phyloP scores from a whole-genome alignment of 2,329 filamentous ascomycete genomes.

The Curvularia eragrostidis region DNA sequence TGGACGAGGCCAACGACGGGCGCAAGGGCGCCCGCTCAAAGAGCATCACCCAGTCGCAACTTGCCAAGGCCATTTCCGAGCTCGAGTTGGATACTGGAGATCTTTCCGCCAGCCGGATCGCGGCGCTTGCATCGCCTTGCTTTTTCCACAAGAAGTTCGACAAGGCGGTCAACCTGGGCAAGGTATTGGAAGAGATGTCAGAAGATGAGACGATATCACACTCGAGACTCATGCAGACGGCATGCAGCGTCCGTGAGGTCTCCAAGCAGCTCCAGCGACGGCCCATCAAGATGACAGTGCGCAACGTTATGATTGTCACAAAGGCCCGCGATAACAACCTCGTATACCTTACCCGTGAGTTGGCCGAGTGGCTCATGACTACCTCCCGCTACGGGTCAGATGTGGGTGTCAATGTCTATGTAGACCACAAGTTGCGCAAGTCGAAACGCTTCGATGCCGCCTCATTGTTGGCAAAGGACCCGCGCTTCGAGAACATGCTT shows the following conservation, averaged over 20 bases:
- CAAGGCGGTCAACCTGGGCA: slow-evolving; percentile 92
- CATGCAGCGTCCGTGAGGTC: slow-evolving; percentile 92
- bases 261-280: slow-evolving; percentile 92
- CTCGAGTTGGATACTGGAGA: slow-evolving; percentile 56
- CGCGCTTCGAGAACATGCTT: slow-evolving; percentile 81
- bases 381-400: slow-evolving; percentile 90
- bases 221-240: slow-evolving; percentile 91
- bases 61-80: slow-evolving; percentile 65
- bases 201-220: slow-evolving; percentile 90
- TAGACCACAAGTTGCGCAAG: slow-evolving; percentile 90
- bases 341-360: slow-evolving; percentile 84
- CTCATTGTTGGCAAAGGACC: slow-evolving; percentile 74
- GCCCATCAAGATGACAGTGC: slow-evolving; percentile 89
- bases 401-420: slow-evolving; percentile 94
- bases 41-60: slow-evolving; percentile 58
- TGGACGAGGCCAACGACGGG: slow-evolving; percentile 44
- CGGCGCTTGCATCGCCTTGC: slow-evolving; percentile 85
- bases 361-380: slow-evolving; percentile 84
- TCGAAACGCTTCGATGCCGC: slow-evolving; percentile 86
- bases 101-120: slow-evolving; percentile 57
- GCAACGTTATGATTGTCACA: slow-evolving; percentile 97
- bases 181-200: slow-evolving; percentile 92
- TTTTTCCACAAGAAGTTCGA: slow-evolving; percentile 98
- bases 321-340: slow-evolving; percentile 96
- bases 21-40: slow-evolving; percentile 38